Percentiles rank a stretch among this genome's conserved stretches.
Evolutionary conservation across 345 rosid species (phyloP).

Genomic region (Jatropha curcas): DNA sequence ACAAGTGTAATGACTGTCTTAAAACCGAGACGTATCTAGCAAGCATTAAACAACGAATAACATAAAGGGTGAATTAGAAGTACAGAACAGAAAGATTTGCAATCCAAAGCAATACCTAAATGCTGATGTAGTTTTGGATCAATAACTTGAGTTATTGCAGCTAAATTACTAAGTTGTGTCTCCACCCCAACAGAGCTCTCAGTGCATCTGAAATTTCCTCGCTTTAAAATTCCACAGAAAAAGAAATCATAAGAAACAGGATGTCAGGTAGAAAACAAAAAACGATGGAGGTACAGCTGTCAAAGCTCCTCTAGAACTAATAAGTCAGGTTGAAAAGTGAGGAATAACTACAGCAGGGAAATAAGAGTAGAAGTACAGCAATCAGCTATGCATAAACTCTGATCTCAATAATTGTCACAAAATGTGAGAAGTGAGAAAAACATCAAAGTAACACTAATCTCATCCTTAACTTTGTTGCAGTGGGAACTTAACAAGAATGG

Average conservation of each 20-base stretch:
- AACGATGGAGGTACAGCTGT: slow-evolving; percentile 11
- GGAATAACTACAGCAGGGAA: too few relatives aligned
- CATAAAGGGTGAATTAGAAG: not conserved
- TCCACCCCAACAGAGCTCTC: slow-evolving; percentile 94
- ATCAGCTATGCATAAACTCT: not conserved
- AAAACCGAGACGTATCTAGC: slow-evolving; percentile 7
- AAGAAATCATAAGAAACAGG: slow-evolving; percentile 33
- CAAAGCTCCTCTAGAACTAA: not conserved
- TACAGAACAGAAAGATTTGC: not conserved
- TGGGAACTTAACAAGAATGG: not conserved
- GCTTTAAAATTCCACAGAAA: slow-evolving; percentile 47
- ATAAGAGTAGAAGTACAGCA: not conserved
- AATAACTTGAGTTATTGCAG: slow-evolving; percentile 80
- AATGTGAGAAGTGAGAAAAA: not conserved
- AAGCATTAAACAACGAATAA: slow-evolving; percentile 3
- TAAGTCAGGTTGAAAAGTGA: not conserved
- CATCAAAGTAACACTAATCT: not conserved
- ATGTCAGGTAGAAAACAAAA: slow-evolving; percentile 19
- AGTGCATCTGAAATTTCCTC: slow-evolving; percentile 90
- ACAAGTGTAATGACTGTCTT: not conserved
- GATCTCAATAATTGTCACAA: not conserved
- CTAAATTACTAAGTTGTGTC: slow-evolving; percentile 82
- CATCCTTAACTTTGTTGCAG: not conserved
- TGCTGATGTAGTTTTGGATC: slow-evolving; percentile 98
- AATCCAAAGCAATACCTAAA: slow-evolving; percentile 54